phyloP scores from a whole-genome alignment of 306 rosid genomes.

The Purshia tridentata region DNA sequence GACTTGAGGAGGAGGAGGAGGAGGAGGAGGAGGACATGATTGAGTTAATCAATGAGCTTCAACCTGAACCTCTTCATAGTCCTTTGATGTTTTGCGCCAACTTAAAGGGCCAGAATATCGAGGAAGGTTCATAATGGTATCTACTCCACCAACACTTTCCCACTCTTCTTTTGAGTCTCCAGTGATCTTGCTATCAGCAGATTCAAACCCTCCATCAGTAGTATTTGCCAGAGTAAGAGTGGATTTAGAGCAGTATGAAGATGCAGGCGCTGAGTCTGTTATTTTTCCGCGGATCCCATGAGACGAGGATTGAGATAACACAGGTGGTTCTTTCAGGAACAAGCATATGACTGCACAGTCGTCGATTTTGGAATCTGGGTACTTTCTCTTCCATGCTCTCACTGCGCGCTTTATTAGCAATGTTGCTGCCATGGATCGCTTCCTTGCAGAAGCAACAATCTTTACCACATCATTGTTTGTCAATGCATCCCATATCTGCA shows the following conservation, averaged over 20 bases:
- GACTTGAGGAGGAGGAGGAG: too few relatives aligned
- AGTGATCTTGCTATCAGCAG: not conserved
- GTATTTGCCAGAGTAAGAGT: too few relatives aligned
- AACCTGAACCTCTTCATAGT: slow-evolving; percentile 34
- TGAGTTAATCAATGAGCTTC: slow-evolving; percentile 17
- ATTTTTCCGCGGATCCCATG: not conserved
- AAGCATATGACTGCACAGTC: slow-evolving; percentile 74
- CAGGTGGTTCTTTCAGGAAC: slow-evolving; percentile 51
- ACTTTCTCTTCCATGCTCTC: slow-evolving; percentile 58
- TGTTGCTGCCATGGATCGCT: slow-evolving; percentile 61
- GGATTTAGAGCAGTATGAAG: slow-evolving; percentile 21
- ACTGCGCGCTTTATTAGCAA: slow-evolving; percentile 61
- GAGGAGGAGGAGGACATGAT: not conserved
- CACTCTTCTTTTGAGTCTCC: slow-evolving; percentile 37
- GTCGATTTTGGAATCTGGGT: slow-evolving; percentile 59
- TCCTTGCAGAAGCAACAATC: slow-evolving; percentile 71
- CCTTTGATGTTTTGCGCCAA: slow-evolving; percentile 30
- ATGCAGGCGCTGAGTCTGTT: slow-evolving; percentile 20
- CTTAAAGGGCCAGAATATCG: slow-evolving; percentile 31
- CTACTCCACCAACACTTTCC: slow-evolving; percentile 51
- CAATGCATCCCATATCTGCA: slow-evolving; percentile 89
- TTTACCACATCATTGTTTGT: slow-evolving; percentile 68
- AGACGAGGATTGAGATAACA: slow-evolving; percentile 21
- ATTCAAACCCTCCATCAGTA: too few relatives aligned
- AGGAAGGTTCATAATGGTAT: slow-evolving; percentile 46